A percentile compares a stretch with the other conserved stretches of the same genome.
These are phyloP conservation scores for Colletotrichum euphorbiae DNA, from an alignment of 2,329 filamentous ascomycete species.

Conservation along the genomic window DNA sequence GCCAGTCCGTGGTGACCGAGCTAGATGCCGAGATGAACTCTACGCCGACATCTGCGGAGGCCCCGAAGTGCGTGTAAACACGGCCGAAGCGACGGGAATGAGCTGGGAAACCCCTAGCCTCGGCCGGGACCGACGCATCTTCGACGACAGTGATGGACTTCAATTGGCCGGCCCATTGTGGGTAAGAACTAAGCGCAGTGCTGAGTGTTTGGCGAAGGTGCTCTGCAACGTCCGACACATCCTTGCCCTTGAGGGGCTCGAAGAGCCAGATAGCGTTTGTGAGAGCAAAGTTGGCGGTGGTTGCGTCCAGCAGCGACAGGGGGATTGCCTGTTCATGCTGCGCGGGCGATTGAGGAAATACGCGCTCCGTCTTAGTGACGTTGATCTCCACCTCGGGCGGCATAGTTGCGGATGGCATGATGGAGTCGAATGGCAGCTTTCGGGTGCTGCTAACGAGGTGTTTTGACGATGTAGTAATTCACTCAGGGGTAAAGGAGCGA, in stretches of 20 bases:
- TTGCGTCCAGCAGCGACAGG: background rate
- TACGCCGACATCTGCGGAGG: background rate
- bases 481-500: background rate
- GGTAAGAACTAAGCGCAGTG: background rate
- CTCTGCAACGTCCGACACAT: background rate
- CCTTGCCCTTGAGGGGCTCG: background rate
- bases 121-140: background rate
- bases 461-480: background rate
- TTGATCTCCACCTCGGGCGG: background rate
- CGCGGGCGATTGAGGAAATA: background rate
- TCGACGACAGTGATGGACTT: background rate
- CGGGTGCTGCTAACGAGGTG: background rate
- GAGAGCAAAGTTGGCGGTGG: constrained; percentile 3
- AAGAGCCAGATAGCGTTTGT: background rate
- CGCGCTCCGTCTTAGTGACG: background rate
- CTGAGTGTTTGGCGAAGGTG: background rate
- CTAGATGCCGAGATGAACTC: background rate
- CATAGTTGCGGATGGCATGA: no score
- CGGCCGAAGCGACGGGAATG: background rate
- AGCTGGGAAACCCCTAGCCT: background rate
- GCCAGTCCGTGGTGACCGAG: background rate
- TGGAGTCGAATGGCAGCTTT: background rate
- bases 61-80: background rate
- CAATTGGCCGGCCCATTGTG: background rate
- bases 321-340: background rate